Conservation (phyloP, 352 stramenopile genomes). For the Pythium guiyangense region DNA sequence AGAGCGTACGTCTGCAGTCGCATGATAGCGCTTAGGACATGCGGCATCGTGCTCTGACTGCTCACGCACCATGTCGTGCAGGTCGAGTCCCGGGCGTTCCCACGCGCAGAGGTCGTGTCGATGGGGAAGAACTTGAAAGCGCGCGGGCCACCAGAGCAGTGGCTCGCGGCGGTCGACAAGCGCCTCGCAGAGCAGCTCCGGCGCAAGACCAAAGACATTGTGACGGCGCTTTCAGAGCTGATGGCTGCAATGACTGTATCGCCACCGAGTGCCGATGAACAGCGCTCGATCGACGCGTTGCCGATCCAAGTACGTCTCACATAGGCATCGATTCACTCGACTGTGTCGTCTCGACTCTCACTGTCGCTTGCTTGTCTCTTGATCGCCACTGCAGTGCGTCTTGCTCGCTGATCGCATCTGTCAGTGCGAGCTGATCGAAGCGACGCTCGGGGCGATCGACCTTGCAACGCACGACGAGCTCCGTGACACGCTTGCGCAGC, state of each 20-base stretch:
- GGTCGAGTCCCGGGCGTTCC: slow-evolving; percentile 31
- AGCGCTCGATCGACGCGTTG: slow-evolving; percentile 9
- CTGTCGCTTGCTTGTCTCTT: neutral
- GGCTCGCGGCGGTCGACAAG: slow-evolving; percentile 55
- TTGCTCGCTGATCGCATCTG: slow-evolving; percentile 48
- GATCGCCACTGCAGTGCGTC: slow-evolving; percentile 18
- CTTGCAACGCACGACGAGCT: neutral
- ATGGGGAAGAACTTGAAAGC: slow-evolving; percentile 79
- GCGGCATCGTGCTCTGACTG: neutral
- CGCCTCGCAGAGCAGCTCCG: slow-evolving; percentile 53
- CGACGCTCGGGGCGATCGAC: neutral
- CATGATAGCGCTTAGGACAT: too few relatives aligned
- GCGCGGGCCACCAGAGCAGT: slow-evolving; percentile 59
- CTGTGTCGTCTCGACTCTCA: neutral
- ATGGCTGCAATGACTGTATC: neutral
- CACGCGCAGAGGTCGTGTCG: slow-evolving; percentile 33
- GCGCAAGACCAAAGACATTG: slow-evolving; percentile 39
- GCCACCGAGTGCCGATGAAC: neutral
- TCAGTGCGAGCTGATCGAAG: slow-evolving; percentile 36
- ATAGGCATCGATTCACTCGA: neutral
- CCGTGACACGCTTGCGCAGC: neutral
- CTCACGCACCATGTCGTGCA: neutral
- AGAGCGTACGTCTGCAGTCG: slow-evolving; percentile 19
- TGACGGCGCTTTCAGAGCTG: slow-evolving; percentile 18
- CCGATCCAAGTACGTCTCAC: slow-evolving; percentile 26